Percentiles rank a stretch among this genome's conserved stretches.
These are phyloP conservation scores for Lachancea nothofagi DNA, from an alignment of 805 yeast genomes.

Conservation along the genomic window DNA sequence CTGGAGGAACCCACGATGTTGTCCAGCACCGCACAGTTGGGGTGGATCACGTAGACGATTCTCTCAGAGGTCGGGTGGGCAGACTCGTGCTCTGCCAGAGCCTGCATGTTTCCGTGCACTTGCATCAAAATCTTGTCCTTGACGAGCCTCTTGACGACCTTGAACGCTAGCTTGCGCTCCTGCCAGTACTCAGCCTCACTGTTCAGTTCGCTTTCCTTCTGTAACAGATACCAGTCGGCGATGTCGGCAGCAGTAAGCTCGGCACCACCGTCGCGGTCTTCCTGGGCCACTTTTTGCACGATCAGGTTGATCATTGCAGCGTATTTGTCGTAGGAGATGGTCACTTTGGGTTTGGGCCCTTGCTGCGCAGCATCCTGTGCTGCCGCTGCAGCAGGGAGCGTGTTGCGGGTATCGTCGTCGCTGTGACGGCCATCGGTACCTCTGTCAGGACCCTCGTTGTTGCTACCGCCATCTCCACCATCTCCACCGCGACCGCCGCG, in stretches of 20 bases:
- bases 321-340: slow-evolving; percentile 81
- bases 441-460: slow-evolving; percentile 2
- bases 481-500: slow-evolving; percentile 9
- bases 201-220: slow-evolving; percentile 62
- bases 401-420: not conserved
- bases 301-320: slow-evolving; percentile 75
- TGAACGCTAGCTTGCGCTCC: slow-evolving; percentile 66
- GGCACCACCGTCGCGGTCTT: slow-evolving; percentile 44
- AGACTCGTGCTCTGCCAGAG: slow-evolving; percentile 33
- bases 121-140: slow-evolving; percentile 80
- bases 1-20: slow-evolving; percentile 9
- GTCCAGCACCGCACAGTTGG: slow-evolving; percentile 77
- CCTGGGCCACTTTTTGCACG: slow-evolving; percentile 59
- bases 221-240: slow-evolving; percentile 75
- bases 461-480: slow-evolving; percentile 12
- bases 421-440: not conserved
- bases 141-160: slow-evolving; percentile 76
- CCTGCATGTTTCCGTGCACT: slow-evolving; percentile 45
- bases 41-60: slow-evolving; percentile 57
- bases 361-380: not conserved
- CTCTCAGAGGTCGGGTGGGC: slow-evolving; percentile 19
- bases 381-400: slow-evolving; percentile 5
- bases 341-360: slow-evolving; percentile 35
- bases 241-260: slow-evolving; percentile 67
- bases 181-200: slow-evolving; percentile 64